Conservation (phyloP, 2,329 filamentous ascomycete genomes). For the Neopestalotiopsis rosae region DNA sequence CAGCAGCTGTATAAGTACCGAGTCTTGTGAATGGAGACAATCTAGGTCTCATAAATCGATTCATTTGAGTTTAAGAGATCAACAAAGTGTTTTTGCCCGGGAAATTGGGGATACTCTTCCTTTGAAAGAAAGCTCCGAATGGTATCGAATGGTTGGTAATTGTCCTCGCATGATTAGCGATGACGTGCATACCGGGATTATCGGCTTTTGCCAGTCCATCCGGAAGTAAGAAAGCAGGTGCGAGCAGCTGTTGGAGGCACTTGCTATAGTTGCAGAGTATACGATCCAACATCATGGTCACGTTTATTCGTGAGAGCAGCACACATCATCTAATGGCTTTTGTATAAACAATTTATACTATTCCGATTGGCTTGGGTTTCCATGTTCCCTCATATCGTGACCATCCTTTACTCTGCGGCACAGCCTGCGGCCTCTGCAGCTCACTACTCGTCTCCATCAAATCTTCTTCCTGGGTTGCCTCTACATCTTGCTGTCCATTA, state of each 20-base stretch:
- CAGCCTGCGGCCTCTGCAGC: slow-evolving; percentile 25
- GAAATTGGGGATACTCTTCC: neutral
- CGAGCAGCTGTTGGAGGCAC: neutral
- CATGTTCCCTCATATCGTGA: slow-evolving; percentile 55
- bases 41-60: slow-evolving; percentile 44
- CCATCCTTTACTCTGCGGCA: slow-evolving; percentile 46
- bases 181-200: slow-evolving; percentile 5
- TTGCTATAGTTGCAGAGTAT: neutral
- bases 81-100: neutral
- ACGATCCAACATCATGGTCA: neutral
- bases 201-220: neutral
- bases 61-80: slow-evolving; percentile 39
- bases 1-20: slow-evolving; percentile 33
- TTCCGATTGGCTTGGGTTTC: slow-evolving; percentile 64
- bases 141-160: neutral
- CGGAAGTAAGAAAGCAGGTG: neutral
- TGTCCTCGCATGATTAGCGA: slow-evolving; percentile 9
- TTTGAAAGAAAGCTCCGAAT: neutral
- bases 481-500: slow-evolving; percentile 23
- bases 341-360: slow-evolving; percentile 41
- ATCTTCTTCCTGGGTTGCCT: slow-evolving; percentile 30
- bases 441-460: slow-evolving; percentile 26
- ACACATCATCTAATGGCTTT: neutral
- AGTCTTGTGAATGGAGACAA: slow-evolving; percentile 39
- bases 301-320: neutral